Evolutionary conservation across 108 stramenopile species (phyloP), one percentile per base, ranked within the genome.

Genomic region (Fragilariopsis cylindrus): DNA sequence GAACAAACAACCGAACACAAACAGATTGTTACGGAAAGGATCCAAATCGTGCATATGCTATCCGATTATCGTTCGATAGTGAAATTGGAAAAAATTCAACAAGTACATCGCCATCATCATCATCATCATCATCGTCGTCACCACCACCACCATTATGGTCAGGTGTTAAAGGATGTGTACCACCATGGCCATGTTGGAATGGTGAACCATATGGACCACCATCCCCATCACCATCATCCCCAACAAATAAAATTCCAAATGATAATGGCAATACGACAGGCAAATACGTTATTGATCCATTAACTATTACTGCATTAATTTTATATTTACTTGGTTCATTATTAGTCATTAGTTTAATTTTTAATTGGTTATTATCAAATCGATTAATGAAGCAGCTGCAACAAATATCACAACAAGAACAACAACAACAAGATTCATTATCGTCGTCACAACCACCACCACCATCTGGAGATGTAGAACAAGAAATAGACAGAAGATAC

Each of bases 291-390:
- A 1, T 68, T 39, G 67, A 68, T 52, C 67, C 67, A 16, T 18
- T 30, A 16, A 48, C 50, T 3, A 7, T 68, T 39, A 44, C 42
- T 7, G 39, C 44, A 11, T 4, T 48, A 11, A 4, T 68, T 7
- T 16, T 48, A 4, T 68, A 68, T 48, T 47, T n/a, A 8, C 39
- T 68, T 16, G 67, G 67, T 7, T 50, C 50, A 3, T 48, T 68
- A n/a, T 48, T 76, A 39, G 60, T 76, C 12, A 42, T 76, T 39
- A 69, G 67, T 8, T 53, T 63, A 50, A 49, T 68, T 0, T 48
- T 69, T 18, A 76, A 76, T 50, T 70, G 69, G 42, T 69, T 70
- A 58, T 60, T 70, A 48, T 68, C 76, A 48, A 69, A 76, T 62
- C 3, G 54, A 48, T 62, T 70, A 13, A 55, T 57, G 19, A 49